Percentiles rank a stretch among this genome's conserved stretches.
These are phyloP conservation scores for Adansonia madagascariensis DNA, from an alignment of 441 rosid genomes.

Conservation along the genomic window DNA sequence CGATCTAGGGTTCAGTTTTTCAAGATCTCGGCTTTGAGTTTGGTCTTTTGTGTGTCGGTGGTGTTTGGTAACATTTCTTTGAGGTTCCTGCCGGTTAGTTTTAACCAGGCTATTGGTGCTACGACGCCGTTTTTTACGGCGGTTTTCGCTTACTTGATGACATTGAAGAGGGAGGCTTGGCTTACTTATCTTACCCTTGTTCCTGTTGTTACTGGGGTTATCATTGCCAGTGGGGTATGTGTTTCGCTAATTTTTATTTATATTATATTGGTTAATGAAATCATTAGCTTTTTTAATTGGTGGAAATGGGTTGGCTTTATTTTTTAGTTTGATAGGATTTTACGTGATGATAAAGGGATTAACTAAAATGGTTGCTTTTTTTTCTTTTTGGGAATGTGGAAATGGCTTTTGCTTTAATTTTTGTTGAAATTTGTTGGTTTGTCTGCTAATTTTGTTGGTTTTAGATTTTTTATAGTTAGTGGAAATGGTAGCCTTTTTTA, in stretches of 20 bases:
- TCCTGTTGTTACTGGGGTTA: constrained; percentile 89
- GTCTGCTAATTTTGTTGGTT: not conserved
- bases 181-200: constrained; percentile 76
- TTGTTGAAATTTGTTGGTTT: not conserved
- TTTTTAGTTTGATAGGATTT: not conserved
- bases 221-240: constrained; percentile 86
- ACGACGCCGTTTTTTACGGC: constrained; percentile 96
- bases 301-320: not conserved
- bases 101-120: constrained; percentile 88
- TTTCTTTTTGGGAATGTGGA: not conserved
- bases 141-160: constrained; percentile 80
- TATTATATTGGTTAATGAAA: not conserved
- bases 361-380: too few species aligned
- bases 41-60: constrained; percentile 88
- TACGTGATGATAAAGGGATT: too few species aligned
- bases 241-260: not conserved
- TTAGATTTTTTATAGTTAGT: not conserved
- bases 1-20: constrained; percentile 80
- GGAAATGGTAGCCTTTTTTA: not conserved
- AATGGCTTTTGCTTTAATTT: not conserved
- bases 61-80: constrained; percentile 84
- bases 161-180: constrained; percentile 87
- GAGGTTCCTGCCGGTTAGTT: constrained; percentile 77
- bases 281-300: not conserved
- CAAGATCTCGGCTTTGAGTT: constrained; percentile 79